phyloP scores from a whole-genome alignment of 257 asterid species.

The Capsicum chinense region DNA sequence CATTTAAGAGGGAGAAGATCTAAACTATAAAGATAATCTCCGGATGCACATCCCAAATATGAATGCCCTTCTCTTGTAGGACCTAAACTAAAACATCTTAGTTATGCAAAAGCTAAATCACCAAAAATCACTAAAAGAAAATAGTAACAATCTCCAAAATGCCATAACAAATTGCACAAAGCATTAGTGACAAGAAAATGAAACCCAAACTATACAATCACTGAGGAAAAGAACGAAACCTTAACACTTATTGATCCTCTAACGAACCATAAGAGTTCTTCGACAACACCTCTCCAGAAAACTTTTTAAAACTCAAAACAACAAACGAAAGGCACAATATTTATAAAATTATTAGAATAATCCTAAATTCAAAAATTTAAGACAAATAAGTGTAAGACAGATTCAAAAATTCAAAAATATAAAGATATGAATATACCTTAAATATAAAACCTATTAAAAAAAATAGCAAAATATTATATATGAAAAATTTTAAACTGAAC shows the following conservation, averaged over 20 bases:
- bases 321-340: background rate
- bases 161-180: slow-evolving; percentile 1
- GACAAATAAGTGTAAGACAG: too few relatives aligned
- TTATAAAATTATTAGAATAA: too few relatives aligned
- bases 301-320: slow-evolving; percentile 58
- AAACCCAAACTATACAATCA: background rate
- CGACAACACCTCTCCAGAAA: slow-evolving; percentile 96
- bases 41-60: slow-evolving; percentile 61
- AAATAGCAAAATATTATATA: too few relatives aligned
- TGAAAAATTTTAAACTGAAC: too few relatives aligned
- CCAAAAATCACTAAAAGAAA: slow-evolving; percentile 15
- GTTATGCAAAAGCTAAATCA: background rate
- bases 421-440: too few relatives aligned
- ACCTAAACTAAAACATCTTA: slow-evolving; percentile 34
- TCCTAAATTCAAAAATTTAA: too few relatives aligned
- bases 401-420: too few relatives aligned
- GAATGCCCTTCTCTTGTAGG: slow-evolving; percentile 55
- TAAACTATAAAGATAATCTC: slow-evolving; percentile 56
- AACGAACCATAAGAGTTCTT: slow-evolving; percentile 97
- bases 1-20: slow-evolving; percentile 1
- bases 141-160: background rate
- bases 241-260: slow-evolving; percentile 97
- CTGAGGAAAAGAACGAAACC: slow-evolving; percentile 47
- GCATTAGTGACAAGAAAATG: background rate
- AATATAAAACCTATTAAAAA: too few relatives aligned